These are phyloP conservation scores for Oehlia diaphana DNA, from an alignment of 192 early-diverging fungal genomes.

Conservation along the genomic window DNA sequence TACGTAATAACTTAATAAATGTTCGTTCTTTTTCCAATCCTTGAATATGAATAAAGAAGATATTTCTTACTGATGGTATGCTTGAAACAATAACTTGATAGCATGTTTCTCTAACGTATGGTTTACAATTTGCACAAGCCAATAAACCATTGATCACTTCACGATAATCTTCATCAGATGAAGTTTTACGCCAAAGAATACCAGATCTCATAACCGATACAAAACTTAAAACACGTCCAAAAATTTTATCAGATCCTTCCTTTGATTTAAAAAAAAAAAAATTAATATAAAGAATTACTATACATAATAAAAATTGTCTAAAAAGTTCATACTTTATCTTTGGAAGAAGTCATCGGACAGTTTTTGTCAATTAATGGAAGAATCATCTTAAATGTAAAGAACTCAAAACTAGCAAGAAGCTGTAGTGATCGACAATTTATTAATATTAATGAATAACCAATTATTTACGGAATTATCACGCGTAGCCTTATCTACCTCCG, in stretches of 20 bases:
- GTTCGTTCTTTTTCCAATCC: background rate
- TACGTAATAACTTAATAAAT: slow-evolving; percentile 6
- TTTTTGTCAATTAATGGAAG: slow-evolving; percentile 16
- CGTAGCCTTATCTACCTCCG: slow-evolving; percentile 56
- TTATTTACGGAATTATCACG: background rate
- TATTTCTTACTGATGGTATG: slow-evolving; percentile 47
- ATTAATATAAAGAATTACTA: background rate
- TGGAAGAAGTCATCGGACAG: slow-evolving; percentile 24
- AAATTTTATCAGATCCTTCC: slow-evolving; percentile 87
- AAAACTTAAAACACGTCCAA: slow-evolving; percentile 90
- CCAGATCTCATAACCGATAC: slow-evolving; percentile 82
- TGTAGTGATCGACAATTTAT: slow-evolving; percentile 2
- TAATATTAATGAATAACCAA: background rate
- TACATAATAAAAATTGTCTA: background rate
- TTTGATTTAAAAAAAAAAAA: slow-evolving; percentile 32
- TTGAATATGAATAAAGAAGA: background rate
- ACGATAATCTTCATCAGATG: slow-evolving; percentile 70
- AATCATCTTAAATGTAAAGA: slow-evolving; percentile 14
- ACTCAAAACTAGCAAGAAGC: slow-evolving; percentile 45
- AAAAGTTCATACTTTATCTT: slow-evolving; percentile 1
- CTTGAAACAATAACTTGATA: slow-evolving; percentile 70
- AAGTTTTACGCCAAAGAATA: slow-evolving; percentile 60
- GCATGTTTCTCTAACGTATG: slow-evolving; percentile 78
- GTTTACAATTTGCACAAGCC: slow-evolving; percentile 69
- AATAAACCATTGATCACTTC: slow-evolving; percentile 69